These are phyloP conservation scores for Physcia stellaris DNA, from an alignment of 495 filamentous ascomycete species.

Conservation along the genomic window DNA sequence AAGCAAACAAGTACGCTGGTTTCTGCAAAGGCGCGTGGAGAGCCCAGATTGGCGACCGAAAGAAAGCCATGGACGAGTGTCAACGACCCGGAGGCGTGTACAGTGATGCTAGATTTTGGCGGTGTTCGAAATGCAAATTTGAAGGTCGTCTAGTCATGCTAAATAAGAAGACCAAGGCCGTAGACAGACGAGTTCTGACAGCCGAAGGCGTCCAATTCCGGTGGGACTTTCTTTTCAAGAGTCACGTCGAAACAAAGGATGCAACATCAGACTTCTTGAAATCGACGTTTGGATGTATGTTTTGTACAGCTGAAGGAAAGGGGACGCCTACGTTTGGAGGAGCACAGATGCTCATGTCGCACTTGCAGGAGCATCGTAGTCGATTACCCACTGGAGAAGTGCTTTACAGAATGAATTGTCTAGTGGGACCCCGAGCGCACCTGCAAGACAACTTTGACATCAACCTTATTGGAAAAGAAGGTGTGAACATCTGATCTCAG, in stretches of 20 bases:
- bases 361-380: conserved; percentile 24
- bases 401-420: conserved; percentile 20
- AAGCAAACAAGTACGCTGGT: conserved; percentile 31
- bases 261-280: conserved; percentile 6
- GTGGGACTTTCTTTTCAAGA: conserved; percentile 38
- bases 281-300: conserved; percentile 29
- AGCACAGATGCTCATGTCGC: conserved; percentile 29
- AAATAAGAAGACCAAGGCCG: conserved; percentile 14
- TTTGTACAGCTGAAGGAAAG: conserved; percentile 29
- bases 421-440: conserved; percentile 20
- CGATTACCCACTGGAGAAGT: conserved; percentile 17
- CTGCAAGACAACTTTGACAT: conserved; percentile 28
- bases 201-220: conserved; percentile 29
- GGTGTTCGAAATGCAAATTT: conserved; percentile 31
- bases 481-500: conserved; percentile 5
- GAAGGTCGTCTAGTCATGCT: conserved; percentile 20
- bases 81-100: conserved; percentile 26
- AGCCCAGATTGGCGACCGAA: conserved; percentile 24
- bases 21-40: conserved; percentile 41
- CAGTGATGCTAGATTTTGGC: conserved; percentile 21
- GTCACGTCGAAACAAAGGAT: conserved; percentile 24
- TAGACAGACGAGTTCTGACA: conserved; percentile 19
- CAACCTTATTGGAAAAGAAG: conserved; percentile 18
- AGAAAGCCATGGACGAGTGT: conserved; percentile 23
- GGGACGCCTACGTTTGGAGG: conserved; percentile 24